Evolutionary conservation across 169 alveolate genomes (phyloP), one percentile per base, ranked within the genome.

Genomic region (Plasmodium vivax): DNA sequence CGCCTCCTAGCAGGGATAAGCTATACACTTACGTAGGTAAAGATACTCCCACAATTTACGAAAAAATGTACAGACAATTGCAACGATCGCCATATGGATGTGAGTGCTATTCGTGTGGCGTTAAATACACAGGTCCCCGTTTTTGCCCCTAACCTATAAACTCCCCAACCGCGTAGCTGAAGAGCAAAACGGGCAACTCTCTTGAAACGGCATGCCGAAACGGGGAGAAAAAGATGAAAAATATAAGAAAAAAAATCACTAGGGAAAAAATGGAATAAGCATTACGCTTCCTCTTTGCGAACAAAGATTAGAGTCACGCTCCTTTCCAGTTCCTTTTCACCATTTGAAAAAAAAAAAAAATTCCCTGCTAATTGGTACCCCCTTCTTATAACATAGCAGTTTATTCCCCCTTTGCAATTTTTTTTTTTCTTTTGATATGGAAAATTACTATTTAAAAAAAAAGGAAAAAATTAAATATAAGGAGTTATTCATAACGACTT

Each of bases 361-460:
- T 43, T 58, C 7, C 34, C 68, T 47, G 36, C 30, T 30, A 83
- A 36, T 58, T 32, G 45, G 38, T 85, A 30, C 43, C 12, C 38
- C 58, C 3, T 43, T 81, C 23, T 27, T 81, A 47, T 51, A 85
- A 19, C 30, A 56, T n/a, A 74, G 41, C 19, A 68, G 77, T 19
- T n/a, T 74, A 85, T 7, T 4, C 38, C 14, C 38, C 43, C 23
- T 23, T 75, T 71, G 32, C 34, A 72, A 7, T 51, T 47, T 27
- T 82, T 30, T 84, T 34, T 45, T 84, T 58, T 14, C 47, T 79
- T 19, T 43, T 90, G 84, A 51, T 90, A 90, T 90, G 94, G 94
- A 90, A 90, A 90, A 23, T 58, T 90, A 90, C 34, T 90, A 90
- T 81, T 90, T 90, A 90, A 90, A 80, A 90, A 90, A 90, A 90